Percentiles rank a stretch among this genome's conserved stretches.
phyloP scores from a whole-genome alignment of 2,329 filamentous ascomycete species.

The Scedosporium minutisporum region DNA sequence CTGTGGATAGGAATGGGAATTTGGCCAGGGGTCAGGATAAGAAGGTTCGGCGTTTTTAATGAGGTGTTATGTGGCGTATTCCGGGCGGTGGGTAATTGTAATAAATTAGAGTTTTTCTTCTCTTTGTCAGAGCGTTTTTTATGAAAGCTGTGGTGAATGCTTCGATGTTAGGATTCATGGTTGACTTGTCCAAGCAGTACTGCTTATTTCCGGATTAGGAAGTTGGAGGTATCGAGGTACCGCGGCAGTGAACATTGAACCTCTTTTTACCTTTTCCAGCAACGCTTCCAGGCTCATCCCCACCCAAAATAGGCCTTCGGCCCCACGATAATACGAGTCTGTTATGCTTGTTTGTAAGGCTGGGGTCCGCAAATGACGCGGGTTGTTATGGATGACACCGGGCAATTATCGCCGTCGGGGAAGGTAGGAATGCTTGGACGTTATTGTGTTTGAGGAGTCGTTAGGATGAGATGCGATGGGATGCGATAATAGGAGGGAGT shows the following conservation, averaged over 20 bases:
- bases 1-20: conserved; percentile 30
- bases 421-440: no score
- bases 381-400: not conserved
- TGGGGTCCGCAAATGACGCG: not conserved
- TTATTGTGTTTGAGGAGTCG: no score
- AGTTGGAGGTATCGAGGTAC: not conserved
- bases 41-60: not conserved
- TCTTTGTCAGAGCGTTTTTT: not conserved
- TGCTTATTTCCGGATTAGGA: not conserved
- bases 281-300: no score
- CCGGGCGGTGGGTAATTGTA: not conserved
- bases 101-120: not conserved
- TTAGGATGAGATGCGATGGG: no score
- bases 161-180: no score
- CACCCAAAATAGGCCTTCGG: not conserved
- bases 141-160: no score
- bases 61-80: not conserved
- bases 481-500: no score
- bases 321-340: not conserved
- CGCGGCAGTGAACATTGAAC: not conserved
- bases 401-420: not conserved
- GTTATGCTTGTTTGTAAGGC: not conserved
- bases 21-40: conserved; percentile 2
- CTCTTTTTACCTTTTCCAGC: no score
- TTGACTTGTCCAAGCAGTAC: no score